Evolutionary conservation across 1,139 yeast species (phyloP), one percentile per base, ranked within the genome.

Genomic region (Magnusiomyces paraingens): DNA sequence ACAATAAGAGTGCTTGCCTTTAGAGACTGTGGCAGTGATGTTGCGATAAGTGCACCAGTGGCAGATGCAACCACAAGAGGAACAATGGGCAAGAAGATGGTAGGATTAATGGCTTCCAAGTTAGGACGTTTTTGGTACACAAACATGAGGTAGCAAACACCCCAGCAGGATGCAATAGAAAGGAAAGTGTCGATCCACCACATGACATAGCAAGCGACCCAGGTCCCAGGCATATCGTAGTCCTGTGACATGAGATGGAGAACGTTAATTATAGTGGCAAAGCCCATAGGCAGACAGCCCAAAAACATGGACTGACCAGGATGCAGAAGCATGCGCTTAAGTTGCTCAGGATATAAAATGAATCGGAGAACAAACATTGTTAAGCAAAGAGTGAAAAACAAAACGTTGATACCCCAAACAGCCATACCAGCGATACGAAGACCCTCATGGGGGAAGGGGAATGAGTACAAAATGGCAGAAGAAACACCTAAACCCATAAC

Each of bases 401-500:
- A 57, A 36, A 82, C 68, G 14, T 86, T 79, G 12, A 82, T 61
- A 4, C 77, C 83, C 69, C 79, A 81, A 41, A 83, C 73, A 11
- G 84, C 76, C 54, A 79, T 72, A 1, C 86, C 84, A 52, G 82
- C 73, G 1, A 79, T 68, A 47, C 73, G 62, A 32, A 87, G 73
- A 0, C 83, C 77, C 1, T 74, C 76, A 15, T 22, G 50, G 4
- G 49, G 51, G 64, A 80, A 86, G 0, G 95, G 90, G 66, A 84
- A 88, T 36, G 72, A 66, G 67, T 81, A 78, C 51, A 88, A 70
- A 8, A 86, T 71, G 42, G 78, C 68, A 3, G 86, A 72, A 1
- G 87, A 72, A 47, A 88, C 86, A 1, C 96, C 96, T 0, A 85
- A 79, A 2, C 95, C 96, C 96, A 89, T 89, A n/a, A 82, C 77